Conservation (phyloP, 768 basidiomycete species). For the Lactifluus pinguis region DNA sequence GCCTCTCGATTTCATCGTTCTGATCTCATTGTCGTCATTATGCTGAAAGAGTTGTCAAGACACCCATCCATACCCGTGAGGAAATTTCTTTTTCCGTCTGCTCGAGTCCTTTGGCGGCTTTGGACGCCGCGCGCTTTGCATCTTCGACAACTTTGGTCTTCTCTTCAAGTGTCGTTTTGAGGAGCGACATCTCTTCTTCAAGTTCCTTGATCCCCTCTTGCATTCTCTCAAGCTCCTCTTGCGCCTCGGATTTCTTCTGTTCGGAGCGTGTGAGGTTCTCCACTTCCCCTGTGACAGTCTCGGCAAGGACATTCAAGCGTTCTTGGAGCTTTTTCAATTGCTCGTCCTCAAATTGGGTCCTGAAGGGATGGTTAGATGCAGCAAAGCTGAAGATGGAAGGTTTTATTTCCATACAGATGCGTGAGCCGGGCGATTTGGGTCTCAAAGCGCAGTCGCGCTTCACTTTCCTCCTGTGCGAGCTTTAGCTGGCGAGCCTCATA, state of each 20-base stretch:
- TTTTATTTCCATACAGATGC: slow-evolving; percentile 55
- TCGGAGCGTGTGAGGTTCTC: slow-evolving; percentile 45
- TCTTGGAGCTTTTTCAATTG: slow-evolving; percentile 57
- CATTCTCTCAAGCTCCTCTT: slow-evolving; percentile 50
- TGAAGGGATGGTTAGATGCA: slow-evolving; percentile 25
- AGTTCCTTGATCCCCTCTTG: slow-evolving; percentile 47
- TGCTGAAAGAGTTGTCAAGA: background rate
- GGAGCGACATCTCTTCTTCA: slow-evolving; percentile 49
- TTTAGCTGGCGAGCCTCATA: slow-evolving; percentile 90
- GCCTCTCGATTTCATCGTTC: slow-evolving; percentile 89
- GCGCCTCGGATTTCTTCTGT: slow-evolving; percentile 43
- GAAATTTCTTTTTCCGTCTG: slow-evolving; percentile 88
- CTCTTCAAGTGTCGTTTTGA: slow-evolving; percentile 62
- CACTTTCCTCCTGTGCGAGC: slow-evolving; percentile 81
- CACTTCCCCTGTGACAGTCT: slow-evolving; percentile 43
- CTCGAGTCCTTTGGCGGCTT: slow-evolving; percentile 71
- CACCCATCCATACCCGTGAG: slow-evolving; percentile 42
- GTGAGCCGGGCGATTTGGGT: slow-evolving; percentile 79
- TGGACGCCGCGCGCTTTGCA: slow-evolving; percentile 59
- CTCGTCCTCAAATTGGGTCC: slow-evolving; percentile 74
- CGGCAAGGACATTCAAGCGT: slow-evolving; percentile 48
- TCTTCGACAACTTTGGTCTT: slow-evolving; percentile 67
- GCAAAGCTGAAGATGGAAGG: background rate
- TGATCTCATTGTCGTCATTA: slow-evolving; percentile 21
- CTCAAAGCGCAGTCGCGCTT: slow-evolving; percentile 72